These are phyloP conservation scores for Daedaleopsis nitida DNA, from an alignment of 768 basidiomycete species.

Conservation along the genomic window DNA sequence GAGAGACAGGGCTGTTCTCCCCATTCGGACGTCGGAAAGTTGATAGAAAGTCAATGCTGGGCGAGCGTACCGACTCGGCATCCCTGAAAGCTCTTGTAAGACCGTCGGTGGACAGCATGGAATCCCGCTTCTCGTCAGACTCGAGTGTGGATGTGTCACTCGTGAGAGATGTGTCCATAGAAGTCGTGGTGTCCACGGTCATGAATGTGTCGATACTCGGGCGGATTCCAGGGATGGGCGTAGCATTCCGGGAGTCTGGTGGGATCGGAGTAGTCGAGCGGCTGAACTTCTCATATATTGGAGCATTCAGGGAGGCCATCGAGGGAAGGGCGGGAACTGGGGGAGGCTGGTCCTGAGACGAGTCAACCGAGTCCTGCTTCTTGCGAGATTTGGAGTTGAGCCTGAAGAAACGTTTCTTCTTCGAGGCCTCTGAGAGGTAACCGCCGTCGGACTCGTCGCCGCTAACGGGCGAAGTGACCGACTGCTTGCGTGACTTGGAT, in stretches of 20 bases:
- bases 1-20: not conserved
- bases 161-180: slow-evolving; percentile 3
- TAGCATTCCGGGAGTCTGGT: slow-evolving; percentile 14
- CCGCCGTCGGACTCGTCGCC: slow-evolving; percentile 35
- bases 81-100: slow-evolving; percentile 29
- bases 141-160: slow-evolving; percentile 13
- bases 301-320: slow-evolving; percentile 2
- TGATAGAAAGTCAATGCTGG: slow-evolving; percentile 29
- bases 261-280: slow-evolving; percentile 14
- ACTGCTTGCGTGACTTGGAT: slow-evolving; percentile 18
- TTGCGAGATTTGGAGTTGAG: slow-evolving; percentile 24
- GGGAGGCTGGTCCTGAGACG: slow-evolving; percentile 11
- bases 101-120: slow-evolving; percentile 11
- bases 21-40: slow-evolving; percentile 25
- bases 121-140: slow-evolving; percentile 17
- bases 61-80: slow-evolving; percentile 28
- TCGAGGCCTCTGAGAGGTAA: slow-evolving; percentile 32
- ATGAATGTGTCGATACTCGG: slow-evolving; percentile 16
- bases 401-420: slow-evolving; percentile 33
- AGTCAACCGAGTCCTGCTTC: slow-evolving; percentile 19
- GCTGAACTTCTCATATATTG: slow-evolving; percentile 22
- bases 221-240: slow-evolving; percentile 18
- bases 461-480: slow-evolving; percentile 13
- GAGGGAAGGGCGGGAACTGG: slow-evolving; percentile 23
- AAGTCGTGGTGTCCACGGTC: slow-evolving; percentile 9